Base-by-base conservation (phyloP, 2,329 filamentous ascomycete genomes). In the Aureobasidium sp. region DNA sequence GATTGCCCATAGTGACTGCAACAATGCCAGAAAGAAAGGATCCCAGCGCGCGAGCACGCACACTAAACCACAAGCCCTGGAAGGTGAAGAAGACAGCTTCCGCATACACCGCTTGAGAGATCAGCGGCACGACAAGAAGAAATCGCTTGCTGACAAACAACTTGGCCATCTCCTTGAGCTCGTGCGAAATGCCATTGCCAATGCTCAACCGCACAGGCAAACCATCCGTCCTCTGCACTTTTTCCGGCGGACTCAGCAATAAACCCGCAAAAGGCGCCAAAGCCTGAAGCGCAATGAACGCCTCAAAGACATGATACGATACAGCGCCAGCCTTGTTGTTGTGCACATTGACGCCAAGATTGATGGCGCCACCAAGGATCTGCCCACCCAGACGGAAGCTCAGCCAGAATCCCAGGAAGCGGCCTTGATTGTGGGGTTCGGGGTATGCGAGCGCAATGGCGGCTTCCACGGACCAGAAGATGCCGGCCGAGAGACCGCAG, bases 381-480 rank as follows among this genome's bases (percentile, higher is more conserved):
- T 89, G 87, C 0, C 87, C 87, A 1, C 78, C 76, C 1, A 88
- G 78, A 3, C 82, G 78, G 65, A 81, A 84, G 5, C 77, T 81
- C 5, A 90, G 77, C 88, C 88, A 91, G 68, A 87, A 85, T 0
- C 86, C 87, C 0, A 90, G 75, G 20, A 85, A 83, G 17, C 81
- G 81, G 0, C 85, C 86, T 59, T 83, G 81, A 52, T 88, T 88
- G 69, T 83, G 84, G 0, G 87, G 86, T 67, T 90, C 87, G 0
- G 87, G 87, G 66, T 91, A 91, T 0, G 84, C 80, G 22, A 90
- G 82, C 0, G 87, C 87, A 62, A 91, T 88, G 0, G 88, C 87
- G 0, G 86, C 86, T 73, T 91, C 88, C 0, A 87, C 84, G 78
- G 86, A 86, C 88, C 88, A 91, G 72, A 90, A 90, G 0, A 90